These are phyloP conservation scores for Gossypium rotundifolium DNA, from an alignment of 345 rosid genomes.

Conservation along the genomic window DNA sequence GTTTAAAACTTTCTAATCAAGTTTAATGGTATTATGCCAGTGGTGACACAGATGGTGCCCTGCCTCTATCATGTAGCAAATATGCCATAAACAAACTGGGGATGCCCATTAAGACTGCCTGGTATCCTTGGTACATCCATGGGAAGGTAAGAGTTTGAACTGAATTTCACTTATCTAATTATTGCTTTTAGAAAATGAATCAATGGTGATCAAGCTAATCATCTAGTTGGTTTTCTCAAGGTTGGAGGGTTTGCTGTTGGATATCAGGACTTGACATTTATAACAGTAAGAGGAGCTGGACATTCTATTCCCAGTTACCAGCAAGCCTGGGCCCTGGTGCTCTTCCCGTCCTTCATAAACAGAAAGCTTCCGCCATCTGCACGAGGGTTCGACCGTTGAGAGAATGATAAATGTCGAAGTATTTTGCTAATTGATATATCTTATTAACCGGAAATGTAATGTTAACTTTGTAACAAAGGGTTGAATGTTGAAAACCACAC, in stretches of 20 bases:
- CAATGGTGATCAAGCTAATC: background rate
- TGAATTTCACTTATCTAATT: background rate
- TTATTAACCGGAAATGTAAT: background rate
- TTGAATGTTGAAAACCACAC: background rate
- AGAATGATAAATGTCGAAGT: background rate
- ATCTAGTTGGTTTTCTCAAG: background rate
- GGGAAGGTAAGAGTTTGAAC: background rate
- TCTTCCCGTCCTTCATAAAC: constrained; percentile 1
- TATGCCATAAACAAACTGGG: background rate
- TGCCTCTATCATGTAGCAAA: background rate
- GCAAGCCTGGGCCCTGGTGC: constrained; percentile 2
- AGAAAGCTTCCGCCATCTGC: background rate
- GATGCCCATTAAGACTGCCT: background rate
- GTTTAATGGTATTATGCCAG: background rate
- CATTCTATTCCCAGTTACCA: constrained; percentile 9
- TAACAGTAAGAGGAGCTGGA: background rate
- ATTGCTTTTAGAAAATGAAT: background rate
- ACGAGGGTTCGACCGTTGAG: background rate
- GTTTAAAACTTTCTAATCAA: background rate
- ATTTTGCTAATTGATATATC: background rate
- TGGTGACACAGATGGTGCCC: background rate
- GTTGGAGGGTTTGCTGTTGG: background rate
- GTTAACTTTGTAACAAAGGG: background rate
- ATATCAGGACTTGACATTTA: background rate
- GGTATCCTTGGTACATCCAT: background rate